Percentiles rank a stretch among this genome's conserved stretches.
These are phyloP conservation scores for Gremmenia infestans DNA, from an alignment of 2,329 filamentous ascomycete genomes.

Conservation along the genomic window DNA sequence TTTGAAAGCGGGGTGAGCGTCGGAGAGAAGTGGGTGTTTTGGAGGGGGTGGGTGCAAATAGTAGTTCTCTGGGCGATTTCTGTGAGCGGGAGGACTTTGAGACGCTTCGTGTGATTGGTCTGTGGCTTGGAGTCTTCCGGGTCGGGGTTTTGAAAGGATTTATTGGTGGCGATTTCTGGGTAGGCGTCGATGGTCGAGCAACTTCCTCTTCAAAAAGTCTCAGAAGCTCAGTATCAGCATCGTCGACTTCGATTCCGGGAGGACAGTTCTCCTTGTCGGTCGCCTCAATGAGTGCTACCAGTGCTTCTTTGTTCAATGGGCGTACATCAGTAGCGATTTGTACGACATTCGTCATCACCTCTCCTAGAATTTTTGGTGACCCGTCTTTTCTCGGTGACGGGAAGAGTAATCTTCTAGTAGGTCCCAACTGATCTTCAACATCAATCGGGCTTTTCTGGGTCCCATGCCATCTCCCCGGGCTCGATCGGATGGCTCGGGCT, in stretches of 20 bases:
- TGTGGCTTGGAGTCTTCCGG: conserved; percentile 28
- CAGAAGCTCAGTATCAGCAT: conserved; percentile 28
- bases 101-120: conserved; percentile 30
- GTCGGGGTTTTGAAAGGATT: conserved; percentile 33
- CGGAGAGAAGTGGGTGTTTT: conserved; percentile 23
- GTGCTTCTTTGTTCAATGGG: conserved; percentile 15
- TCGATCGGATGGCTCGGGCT: conserved; percentile 31
- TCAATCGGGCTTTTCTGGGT: conserved; percentile 54
- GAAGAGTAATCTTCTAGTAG: conserved; percentile 67
- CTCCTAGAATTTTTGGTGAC: conserved; percentile 55
- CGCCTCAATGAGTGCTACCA: conserved; percentile 13
- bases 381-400: conserved; percentile 68
- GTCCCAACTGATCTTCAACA: conserved; percentile 45
- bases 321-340: conserved; percentile 38
- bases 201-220: conserved; percentile 31
- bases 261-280: conserved; percentile 30
- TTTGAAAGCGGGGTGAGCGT: conserved; percentile 24
- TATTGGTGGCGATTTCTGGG: conserved; percentile 13
- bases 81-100: conserved; percentile 25
- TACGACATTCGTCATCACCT: conserved; percentile 50
- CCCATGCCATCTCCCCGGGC: conserved; percentile 40
- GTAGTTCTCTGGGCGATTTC: conserved; percentile 26
- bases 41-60: conserved; percentile 26
- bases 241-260: conserved; percentile 15
- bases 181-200: conserved; percentile 28